These are phyloP conservation scores for Oropetium thomaeum DNA, from an alignment of 176 grass and related monocot genomes.

Conservation along the genomic window DNA sequence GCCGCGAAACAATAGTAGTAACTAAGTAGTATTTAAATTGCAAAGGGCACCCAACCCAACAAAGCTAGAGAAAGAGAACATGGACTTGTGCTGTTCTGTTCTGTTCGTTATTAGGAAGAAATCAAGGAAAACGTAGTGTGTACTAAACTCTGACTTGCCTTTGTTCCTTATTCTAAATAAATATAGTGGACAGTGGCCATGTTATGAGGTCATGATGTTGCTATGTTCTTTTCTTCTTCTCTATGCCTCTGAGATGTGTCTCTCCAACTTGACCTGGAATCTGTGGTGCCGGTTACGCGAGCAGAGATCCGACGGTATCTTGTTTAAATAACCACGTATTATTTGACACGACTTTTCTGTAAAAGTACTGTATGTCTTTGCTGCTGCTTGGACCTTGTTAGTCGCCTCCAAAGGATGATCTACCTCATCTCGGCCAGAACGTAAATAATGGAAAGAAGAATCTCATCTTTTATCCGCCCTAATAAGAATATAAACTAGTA, in stretches of 20 bases:
- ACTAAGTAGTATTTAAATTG: no score
- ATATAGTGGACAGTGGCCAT: background rate
- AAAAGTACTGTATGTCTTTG: background rate
- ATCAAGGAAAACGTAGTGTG: background rate
- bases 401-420: constrained; percentile 15
- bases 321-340: background rate
- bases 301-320: background rate
- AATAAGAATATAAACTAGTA: no score
- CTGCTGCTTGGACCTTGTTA: constrained; percentile 26
- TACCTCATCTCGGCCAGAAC: background rate
- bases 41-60: background rate
- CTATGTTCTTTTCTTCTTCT: background rate
- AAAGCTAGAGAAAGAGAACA: constrained; percentile 31
- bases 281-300: background rate
- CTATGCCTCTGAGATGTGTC: background rate
- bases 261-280: background rate
- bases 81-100: constrained; percentile 19
- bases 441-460: background rate
- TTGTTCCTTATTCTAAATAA: background rate
- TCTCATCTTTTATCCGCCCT: background rate
- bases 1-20: constrained; percentile 8
- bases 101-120: background rate
- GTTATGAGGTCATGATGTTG: background rate
- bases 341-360: background rate
- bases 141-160: constrained; percentile 29